These are phyloP conservation scores for Candida morakotiae DNA, from an alignment of 805 yeast species.

Conservation along the genomic window DNA sequence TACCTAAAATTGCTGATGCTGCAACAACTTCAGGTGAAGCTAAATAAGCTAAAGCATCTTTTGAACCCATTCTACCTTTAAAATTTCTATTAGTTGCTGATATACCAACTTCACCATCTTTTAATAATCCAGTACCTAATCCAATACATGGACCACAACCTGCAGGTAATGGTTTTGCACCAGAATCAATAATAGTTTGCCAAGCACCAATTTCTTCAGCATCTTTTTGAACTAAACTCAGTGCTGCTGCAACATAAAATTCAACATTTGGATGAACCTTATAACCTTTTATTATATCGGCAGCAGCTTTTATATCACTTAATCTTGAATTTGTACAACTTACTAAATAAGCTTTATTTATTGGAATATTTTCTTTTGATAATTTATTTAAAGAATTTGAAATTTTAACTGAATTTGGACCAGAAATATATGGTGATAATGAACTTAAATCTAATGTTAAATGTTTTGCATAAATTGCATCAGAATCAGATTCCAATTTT, in stretches of 20 bases:
- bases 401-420: conserved; percentile 96
- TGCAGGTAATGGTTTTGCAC: conserved; percentile 92
- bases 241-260: conserved; percentile 97
- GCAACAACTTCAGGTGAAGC: conserved; percentile 99
- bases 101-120: conserved; percentile 97
- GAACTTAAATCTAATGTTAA: conserved; percentile 75
- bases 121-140: conserved; percentile 85
- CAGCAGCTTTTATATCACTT: conserved; percentile 92
- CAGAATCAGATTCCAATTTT: conserved; percentile 54
- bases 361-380: conserved; percentile 65
- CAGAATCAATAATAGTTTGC: conserved; percentile 85
- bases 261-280: conserved; percentile 88
- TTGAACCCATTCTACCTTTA: conserved; percentile 99
- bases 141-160: conserved; percentile 99
- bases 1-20: conserved; percentile 94
- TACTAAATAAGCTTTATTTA: conserved; percentile 94
- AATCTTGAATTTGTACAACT: conserved; percentile 95
- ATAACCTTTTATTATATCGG: conserved; percentile 75
- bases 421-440: conserved; percentile 84
- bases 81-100: conserved; percentile 98
- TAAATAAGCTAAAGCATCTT: conserved; percentile 90
- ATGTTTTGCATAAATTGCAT: conserved; percentile 86
- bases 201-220: conserved; percentile 92
- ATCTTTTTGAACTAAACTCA: conserved; percentile 86
- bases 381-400: conserved; percentile 75